Conservation (phyloP, 1,139 yeast species). For the Yamadazyma siamensis region DNA sequence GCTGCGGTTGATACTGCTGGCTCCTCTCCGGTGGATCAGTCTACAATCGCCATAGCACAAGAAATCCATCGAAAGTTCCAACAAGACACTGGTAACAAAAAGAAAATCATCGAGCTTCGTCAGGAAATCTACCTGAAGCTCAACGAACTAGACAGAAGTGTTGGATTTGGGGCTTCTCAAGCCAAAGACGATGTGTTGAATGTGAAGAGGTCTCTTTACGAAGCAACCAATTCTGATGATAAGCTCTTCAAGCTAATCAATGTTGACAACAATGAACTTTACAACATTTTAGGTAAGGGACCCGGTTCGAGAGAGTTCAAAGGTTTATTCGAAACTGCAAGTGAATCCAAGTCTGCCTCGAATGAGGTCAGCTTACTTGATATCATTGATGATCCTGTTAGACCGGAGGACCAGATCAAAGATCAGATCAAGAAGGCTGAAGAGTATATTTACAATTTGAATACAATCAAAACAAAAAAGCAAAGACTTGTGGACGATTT, state of each 20-base stretch:
- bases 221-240: conserved; percentile 67
- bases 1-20: conserved; percentile 5
- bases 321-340: conserved; percentile 21
- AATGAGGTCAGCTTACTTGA: conserved; percentile 54
- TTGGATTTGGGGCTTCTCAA: not conserved
- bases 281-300: conserved; percentile 32
- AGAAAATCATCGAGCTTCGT: conserved; percentile 26
- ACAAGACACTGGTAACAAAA: conserved; percentile 23
- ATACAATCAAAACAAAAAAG: conserved; percentile 55
- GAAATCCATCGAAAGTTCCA: conserved; percentile 24
- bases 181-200: conserved; percentile 51
- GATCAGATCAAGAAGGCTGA: conserved; percentile 41
- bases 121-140: conserved; percentile 39
- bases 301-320: conserved; percentile 28
- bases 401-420: conserved; percentile 37
- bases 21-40: conserved; percentile 14
- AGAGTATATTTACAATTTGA: conserved; percentile 43
- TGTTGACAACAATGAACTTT: conserved; percentile 23
- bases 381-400: conserved; percentile 21
- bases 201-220: conserved; percentile 61
- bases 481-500: conserved; percentile 57
- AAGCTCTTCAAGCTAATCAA: conserved; percentile 42
- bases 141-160: conserved; percentile 31
- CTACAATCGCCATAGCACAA: conserved; percentile 18
- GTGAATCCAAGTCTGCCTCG: conserved; percentile 10